phyloP scores from a whole-genome alignment of 2,329 filamentous ascomycete species.

The Aspergillus spinulosporus region DNA sequence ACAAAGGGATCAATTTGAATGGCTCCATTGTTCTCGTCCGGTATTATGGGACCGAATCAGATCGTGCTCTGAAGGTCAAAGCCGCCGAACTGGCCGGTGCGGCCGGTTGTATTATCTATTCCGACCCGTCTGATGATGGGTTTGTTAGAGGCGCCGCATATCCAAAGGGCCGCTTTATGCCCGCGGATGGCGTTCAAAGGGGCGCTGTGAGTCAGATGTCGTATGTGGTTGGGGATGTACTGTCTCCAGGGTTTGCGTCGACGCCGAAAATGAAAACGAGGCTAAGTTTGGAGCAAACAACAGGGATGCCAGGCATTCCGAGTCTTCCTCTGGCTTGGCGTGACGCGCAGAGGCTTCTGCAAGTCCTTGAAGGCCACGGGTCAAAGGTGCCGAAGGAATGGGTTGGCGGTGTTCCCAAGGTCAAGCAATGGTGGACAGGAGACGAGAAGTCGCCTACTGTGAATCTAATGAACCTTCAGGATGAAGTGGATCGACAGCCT shows the following conservation, averaged over 20 bases:
- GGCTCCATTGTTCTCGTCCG: slow-evolving; percentile 83
- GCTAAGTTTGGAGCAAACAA: slow-evolving; percentile 67
- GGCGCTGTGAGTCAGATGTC: slow-evolving; percentile 78
- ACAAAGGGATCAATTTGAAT: slow-evolving; percentile 70
- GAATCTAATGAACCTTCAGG: slow-evolving; percentile 80
- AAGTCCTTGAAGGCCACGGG: slow-evolving; percentile 74
- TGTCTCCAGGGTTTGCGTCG: slow-evolving; percentile 80
- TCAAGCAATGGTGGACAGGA: slow-evolving; percentile 83
- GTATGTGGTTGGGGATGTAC: slow-evolving; percentile 84
- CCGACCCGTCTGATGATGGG: slow-evolving; percentile 82
- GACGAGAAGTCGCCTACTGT: slow-evolving; percentile 72
- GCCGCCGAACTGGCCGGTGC: slow-evolving; percentile 85
- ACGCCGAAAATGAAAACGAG: slow-evolving; percentile 55
- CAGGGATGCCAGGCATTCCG: slow-evolving; percentile 77
- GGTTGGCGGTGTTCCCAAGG: slow-evolving; percentile 73
- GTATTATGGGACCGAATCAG: slow-evolving; percentile 71
- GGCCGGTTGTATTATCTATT: slow-evolving; percentile 86
- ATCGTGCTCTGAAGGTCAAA: slow-evolving; percentile 80
- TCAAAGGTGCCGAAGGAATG: slow-evolving; percentile 67
- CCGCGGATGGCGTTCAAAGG: slow-evolving; percentile 77
- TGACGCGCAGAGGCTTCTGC: slow-evolving; percentile 77
- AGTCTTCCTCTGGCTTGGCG: slow-evolving; percentile 88
- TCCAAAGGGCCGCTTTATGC: slow-evolving; percentile 77
- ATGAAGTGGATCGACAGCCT: slow-evolving; percentile 75
- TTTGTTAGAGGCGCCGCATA: slow-evolving; percentile 71